Conservation (phyloP, 371 early-diverging fungal genomes). For the Catenaria anguillulae region DNA sequence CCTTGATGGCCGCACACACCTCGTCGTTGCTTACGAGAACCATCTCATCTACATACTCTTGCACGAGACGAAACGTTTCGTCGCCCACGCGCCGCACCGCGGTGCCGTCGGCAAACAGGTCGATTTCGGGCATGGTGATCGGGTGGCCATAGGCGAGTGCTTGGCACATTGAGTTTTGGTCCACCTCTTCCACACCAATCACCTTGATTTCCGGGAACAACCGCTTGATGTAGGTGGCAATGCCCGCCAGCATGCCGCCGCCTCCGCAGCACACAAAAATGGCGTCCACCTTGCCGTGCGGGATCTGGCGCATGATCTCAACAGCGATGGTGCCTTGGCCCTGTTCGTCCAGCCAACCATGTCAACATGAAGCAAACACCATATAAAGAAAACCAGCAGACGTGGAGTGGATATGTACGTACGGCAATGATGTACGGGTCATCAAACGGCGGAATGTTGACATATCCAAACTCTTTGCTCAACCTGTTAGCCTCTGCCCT, state of each 20-base stretch:
- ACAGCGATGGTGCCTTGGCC: constrained; percentile 93
- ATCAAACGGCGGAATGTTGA: constrained; percentile 91
- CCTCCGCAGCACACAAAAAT: constrained; percentile 44
- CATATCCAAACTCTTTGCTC: constrained; percentile 46
- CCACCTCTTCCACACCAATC: constrained; percentile 81
- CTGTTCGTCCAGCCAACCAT: too few species aligned
- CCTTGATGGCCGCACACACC: constrained; percentile 95
- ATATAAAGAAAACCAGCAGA: too few species aligned
- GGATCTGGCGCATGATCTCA: constrained; percentile 74
- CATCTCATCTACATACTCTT: constrained; percentile 6
- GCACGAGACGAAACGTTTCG: constrained; percentile 67
- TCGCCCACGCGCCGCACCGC: constrained; percentile 81
- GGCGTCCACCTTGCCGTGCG: constrained; percentile 11
- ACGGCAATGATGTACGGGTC: constrained; percentile 90
- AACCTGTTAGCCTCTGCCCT: constrained; percentile 66
- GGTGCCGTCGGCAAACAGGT: constrained; percentile 93
- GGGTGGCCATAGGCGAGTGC: constrained; percentile 38
- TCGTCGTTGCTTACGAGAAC: constrained; percentile 86
- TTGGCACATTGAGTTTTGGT: constrained; percentile 77
- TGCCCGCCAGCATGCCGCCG: constrained; percentile 85
- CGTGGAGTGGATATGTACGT: too few species aligned
- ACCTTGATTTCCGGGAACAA: constrained; percentile 67
- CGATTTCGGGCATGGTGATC: constrained; percentile 49
- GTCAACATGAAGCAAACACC: too few species aligned
- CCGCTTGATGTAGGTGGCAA: constrained; percentile 79